Percentiles rank a stretch among this genome's conserved stretches.
These are phyloP conservation scores for Plectosphaerella sp. DNA, from an alignment of 2,329 filamentous ascomycete species.

Conservation along the genomic window DNA sequence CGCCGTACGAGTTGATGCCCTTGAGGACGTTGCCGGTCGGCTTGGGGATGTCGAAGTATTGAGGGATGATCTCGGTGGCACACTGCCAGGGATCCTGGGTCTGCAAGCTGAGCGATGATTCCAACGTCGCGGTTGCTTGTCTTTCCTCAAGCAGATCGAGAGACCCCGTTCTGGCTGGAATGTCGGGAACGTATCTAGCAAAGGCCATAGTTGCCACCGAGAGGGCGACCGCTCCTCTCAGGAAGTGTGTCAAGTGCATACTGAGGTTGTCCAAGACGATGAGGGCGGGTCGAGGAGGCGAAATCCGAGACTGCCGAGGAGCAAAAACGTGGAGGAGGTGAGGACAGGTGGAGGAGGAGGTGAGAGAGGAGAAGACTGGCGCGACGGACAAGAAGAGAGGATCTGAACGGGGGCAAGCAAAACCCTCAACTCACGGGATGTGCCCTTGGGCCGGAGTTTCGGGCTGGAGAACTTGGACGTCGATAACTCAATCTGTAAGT, in stretches of 20 bases:
- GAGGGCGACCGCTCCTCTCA: background rate
- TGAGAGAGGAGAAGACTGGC: too few species aligned
- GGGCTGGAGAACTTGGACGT: too few species aligned
- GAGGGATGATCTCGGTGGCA: background rate
- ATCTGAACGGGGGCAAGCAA: too few species aligned
- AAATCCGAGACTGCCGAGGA: too few species aligned
- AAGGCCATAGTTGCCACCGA: background rate
- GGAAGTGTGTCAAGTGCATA: background rate
- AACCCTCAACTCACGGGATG: too few species aligned
- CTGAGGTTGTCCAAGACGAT: background rate
- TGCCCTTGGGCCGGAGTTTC: too few species aligned
- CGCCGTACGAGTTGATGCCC: background rate
- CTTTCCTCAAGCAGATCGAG: background rate
- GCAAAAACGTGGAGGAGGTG: too few species aligned
- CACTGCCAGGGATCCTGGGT: background rate
- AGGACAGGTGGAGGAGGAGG: too few species aligned
- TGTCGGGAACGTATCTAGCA: background rate
- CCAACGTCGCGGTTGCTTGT: background rate
- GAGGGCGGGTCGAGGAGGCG: background rate
- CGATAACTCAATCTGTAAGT: too few species aligned
- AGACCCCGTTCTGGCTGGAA: background rate
- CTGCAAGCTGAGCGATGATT: background rate
- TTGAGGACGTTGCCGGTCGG: background rate
- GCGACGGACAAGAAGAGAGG: too few species aligned
- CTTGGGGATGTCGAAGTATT: background rate